Conservation (phyloP, 2,329 filamentous ascomycete genomes). For the Penicillium sp. region DNA sequence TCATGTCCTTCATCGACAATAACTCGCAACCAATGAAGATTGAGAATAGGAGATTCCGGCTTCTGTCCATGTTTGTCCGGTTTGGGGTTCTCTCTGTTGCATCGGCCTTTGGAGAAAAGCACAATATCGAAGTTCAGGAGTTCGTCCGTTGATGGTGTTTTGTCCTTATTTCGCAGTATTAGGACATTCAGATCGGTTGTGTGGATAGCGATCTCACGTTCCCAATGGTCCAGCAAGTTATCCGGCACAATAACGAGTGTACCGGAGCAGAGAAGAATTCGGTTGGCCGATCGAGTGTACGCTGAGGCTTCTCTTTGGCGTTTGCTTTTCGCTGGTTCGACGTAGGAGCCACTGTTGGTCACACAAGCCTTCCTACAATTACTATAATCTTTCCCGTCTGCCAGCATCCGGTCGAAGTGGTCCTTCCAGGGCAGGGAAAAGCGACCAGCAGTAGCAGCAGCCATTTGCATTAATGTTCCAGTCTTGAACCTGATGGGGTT, state of each 20-base stretch:
- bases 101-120: slow-evolving; percentile 64
- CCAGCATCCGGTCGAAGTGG: slow-evolving; percentile 46
- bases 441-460: slow-evolving; percentile 59
- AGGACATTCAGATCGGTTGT: slow-evolving; percentile 59
- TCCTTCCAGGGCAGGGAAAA: slow-evolving; percentile 62
- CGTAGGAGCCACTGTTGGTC: slow-evolving; percentile 53
- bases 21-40: slow-evolving; percentile 74
- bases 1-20: slow-evolving; percentile 89
- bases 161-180: slow-evolving; percentile 47
- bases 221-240: slow-evolving; percentile 79
- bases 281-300: slow-evolving; percentile 29
- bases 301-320: slow-evolving; percentile 19
- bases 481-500: slow-evolving; percentile 41
- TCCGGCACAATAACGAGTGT: slow-evolving; percentile 73
- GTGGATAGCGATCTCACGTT: slow-evolving; percentile 69
- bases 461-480: slow-evolving; percentile 65
- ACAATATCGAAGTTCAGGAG: slow-evolving; percentile 65
- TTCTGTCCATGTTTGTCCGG: slow-evolving; percentile 37
- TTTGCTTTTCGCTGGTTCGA: slow-evolving; percentile 41
- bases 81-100: slow-evolving; percentile 57
- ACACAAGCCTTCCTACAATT: slow-evolving; percentile 51
- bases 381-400: slow-evolving; percentile 44
- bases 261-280: slow-evolving; percentile 55
- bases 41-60: slow-evolving; percentile 52
- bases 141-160: slow-evolving; percentile 50